phyloP scores from a whole-genome alignment of 1,284 basidiomycete genomes.

The Ustilago curta region DNA sequence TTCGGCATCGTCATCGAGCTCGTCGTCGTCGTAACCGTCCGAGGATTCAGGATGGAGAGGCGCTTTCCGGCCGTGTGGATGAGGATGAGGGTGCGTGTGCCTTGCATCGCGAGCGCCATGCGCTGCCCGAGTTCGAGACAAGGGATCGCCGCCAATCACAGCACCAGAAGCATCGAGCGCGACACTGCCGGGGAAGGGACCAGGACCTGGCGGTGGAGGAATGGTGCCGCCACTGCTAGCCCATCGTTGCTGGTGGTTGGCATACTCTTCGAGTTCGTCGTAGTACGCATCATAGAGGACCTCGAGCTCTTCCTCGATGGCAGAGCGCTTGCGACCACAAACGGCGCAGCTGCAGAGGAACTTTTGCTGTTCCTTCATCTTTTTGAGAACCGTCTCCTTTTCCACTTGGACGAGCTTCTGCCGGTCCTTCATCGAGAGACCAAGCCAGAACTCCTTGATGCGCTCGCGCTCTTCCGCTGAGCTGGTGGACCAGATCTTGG shows the following conservation, averaged over 20 bases:
- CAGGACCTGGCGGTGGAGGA: slow-evolving; percentile 91
- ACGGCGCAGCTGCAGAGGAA: slow-evolving; percentile 95
- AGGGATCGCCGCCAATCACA: slow-evolving; percentile 78
- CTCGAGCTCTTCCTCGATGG: slow-evolving; percentile 98
- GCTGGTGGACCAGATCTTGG: slow-evolving; percentile 76
- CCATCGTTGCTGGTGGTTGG: slow-evolving; percentile 94
- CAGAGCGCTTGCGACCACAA: slow-evolving; percentile 94
- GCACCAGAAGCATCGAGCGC: slow-evolving; percentile 89
- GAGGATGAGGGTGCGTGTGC: slow-evolving; percentile 54
- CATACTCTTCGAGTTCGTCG: slow-evolving; percentile 98
- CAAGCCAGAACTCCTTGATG: slow-evolving; percentile 97
- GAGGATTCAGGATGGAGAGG: slow-evolving; percentile 46
- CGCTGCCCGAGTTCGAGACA: slow-evolving; percentile 36
- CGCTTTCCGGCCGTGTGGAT: slow-evolving; percentile 40
- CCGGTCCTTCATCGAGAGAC: slow-evolving; percentile 86
- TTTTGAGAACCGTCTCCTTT: slow-evolving; percentile 93
- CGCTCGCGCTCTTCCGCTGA: slow-evolving; percentile 90
- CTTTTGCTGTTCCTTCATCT: slow-evolving; percentile 99
- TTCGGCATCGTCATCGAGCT: slow-evolving; percentile 68
- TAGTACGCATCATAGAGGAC: slow-evolving; percentile 99
- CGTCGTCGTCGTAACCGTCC: slow-evolving; percentile 62
- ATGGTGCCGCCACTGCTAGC: slow-evolving; percentile 85
- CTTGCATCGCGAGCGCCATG: slow-evolving; percentile 29
- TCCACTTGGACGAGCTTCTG: slow-evolving; percentile 92
- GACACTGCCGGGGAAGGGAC: slow-evolving; percentile 96